A percentile compares a stretch with the other conserved stretches of the same genome.
These are phyloP conservation scores for Penicillium roqueforti DNA, from an alignment of 495 filamentous ascomycete genomes.

Conservation along the genomic window DNA sequence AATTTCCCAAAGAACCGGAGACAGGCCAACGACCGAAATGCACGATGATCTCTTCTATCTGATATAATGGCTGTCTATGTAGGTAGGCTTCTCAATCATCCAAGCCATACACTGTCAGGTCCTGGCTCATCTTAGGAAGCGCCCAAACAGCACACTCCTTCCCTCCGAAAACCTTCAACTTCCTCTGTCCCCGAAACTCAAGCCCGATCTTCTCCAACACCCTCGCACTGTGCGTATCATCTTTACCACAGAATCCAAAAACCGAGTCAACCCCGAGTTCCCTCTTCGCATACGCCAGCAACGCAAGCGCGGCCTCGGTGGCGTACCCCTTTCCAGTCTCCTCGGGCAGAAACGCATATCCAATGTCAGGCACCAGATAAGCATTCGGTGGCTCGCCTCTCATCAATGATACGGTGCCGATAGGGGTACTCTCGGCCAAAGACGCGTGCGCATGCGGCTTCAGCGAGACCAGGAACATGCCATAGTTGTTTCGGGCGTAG, in stretches of 20 bases:
- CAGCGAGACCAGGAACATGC: constrained; percentile 19
- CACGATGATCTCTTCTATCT: no score
- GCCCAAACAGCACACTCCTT: background rate
- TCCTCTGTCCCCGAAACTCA: constrained; percentile 3
- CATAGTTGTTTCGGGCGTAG: constrained; percentile 24
- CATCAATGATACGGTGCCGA: constrained; percentile 24
- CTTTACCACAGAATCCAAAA: background rate
- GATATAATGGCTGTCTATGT: no score
- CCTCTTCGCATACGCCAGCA: constrained; percentile 22
- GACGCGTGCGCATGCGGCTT: constrained; percentile 7
- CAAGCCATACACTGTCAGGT: background rate
- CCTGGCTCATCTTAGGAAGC: background rate
- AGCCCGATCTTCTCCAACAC: constrained; percentile 14
- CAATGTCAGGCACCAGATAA: constrained; percentile 28
- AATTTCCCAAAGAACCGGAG: no score
- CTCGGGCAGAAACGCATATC: constrained; percentile 22
- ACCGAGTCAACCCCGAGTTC: constrained; percentile 15
- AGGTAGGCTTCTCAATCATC: background rate
- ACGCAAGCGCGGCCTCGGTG: constrained; percentile 22
- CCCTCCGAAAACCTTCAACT: constrained; percentile 9
- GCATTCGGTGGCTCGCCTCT: constrained; percentile 17
- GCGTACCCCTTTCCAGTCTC: constrained; percentile 31
- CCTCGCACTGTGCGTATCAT: background rate
- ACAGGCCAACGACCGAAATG: no score
- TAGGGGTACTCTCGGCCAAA: constrained; percentile 11